Evolutionary conservation across 2,329 filamentous ascomycete genomes (phyloP).

Genomic region (Colletotrichum incanum): DNA sequence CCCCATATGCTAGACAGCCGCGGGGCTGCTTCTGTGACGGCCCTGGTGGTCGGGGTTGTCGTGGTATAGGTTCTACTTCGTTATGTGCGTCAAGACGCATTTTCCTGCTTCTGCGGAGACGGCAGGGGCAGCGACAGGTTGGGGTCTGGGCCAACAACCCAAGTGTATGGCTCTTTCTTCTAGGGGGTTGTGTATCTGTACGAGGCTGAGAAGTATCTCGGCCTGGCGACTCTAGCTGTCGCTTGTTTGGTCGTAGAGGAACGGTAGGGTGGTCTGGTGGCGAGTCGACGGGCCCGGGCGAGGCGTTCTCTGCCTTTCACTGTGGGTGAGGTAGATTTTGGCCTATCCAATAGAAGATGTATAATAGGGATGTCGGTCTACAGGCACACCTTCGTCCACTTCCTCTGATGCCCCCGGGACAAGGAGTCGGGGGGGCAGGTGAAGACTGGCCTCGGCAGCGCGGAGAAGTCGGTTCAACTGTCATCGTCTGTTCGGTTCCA

Average conservation of each 20-base stretch:
- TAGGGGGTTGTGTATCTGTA: conserved; percentile 29
- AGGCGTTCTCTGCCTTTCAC: background rate
- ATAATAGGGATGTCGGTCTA: background rate
- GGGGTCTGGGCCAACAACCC: background rate
- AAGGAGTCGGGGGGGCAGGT: background rate
- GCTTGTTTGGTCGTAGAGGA: conserved; percentile 10
- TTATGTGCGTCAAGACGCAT: background rate
- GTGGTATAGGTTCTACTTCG: background rate
- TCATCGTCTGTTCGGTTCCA: background rate
- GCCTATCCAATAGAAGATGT: background rate
- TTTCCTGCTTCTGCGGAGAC: background rate
- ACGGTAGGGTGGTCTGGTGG: background rate
- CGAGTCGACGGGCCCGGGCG: background rate
- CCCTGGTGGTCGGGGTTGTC: background rate
- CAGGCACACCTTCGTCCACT: background rate
- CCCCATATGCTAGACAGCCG: background rate
- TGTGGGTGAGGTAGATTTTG: background rate
- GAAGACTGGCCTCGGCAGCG: background rate
- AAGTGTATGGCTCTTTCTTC: background rate
- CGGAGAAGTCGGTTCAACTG: background rate
- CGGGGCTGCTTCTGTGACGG: background rate
- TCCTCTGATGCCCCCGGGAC: background rate
- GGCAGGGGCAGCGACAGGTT: background rate
- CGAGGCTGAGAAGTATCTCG: conserved; percentile 33
- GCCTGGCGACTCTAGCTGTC: background rate